phyloP scores from a whole-genome alignment of 768 basidiomycete genomes.

The Calvatia gigantea region DNA sequence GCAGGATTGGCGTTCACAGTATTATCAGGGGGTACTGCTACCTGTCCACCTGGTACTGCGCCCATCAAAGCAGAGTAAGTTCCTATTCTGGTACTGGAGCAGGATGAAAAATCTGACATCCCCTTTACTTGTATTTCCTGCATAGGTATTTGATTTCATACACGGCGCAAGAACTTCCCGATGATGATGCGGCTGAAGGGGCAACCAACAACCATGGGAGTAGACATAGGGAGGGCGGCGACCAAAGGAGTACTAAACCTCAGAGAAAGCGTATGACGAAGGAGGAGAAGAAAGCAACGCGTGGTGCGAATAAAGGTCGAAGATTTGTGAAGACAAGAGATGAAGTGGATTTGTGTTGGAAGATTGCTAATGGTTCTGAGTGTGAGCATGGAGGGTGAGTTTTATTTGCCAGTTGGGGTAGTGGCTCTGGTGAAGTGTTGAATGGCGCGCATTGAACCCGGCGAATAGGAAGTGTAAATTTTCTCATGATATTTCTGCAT shows the following conservation, averaged over 20 bases:
- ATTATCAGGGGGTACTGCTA: background rate
- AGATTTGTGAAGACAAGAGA: slow-evolving; percentile 77
- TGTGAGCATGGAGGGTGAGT: slow-evolving; percentile 73
- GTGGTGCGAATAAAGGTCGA: slow-evolving; percentile 82
- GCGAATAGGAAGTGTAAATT: slow-evolving; percentile 60
- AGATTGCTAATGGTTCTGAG: slow-evolving; percentile 60
- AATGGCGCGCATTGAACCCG: background rate
- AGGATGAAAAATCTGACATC: background rate
- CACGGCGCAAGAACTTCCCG: slow-evolving; percentile 22
- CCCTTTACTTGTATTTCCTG: background rate
- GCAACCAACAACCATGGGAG: slow-evolving; percentile 34
- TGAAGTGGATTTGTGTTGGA: slow-evolving; percentile 81
- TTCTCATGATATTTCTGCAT: slow-evolving; percentile 73
- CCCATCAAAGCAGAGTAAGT: slow-evolving; percentile 38
- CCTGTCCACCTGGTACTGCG: slow-evolving; percentile 29
- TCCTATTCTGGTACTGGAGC: background rate
- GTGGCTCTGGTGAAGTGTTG: background rate
- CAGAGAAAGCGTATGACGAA: slow-evolving; percentile 41
- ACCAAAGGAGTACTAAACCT: slow-evolving; percentile 19
- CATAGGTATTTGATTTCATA: slow-evolving; percentile 31
- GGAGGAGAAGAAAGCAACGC: slow-evolving; percentile 68
- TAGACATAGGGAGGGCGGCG: slow-evolving; percentile 15
- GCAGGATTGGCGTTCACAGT: background rate
- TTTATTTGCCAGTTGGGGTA: slow-evolving; percentile 22
- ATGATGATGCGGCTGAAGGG: slow-evolving; percentile 60